Percentiles rank a stretch among this genome's conserved stretches.
Conservation (phyloP, 148 eudicot species). For the Rheum nobile region DNA sequence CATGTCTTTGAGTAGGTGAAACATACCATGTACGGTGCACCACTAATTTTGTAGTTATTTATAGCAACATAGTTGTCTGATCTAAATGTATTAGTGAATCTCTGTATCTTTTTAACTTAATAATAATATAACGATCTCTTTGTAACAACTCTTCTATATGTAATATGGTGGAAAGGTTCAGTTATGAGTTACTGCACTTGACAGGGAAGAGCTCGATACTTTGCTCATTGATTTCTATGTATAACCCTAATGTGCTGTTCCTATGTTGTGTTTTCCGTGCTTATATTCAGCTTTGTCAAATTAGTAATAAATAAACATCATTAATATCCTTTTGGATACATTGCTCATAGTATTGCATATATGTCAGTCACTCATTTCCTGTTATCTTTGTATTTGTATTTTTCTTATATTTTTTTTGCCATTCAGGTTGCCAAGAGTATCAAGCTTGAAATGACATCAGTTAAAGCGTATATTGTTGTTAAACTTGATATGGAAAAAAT, state of each 20-base stretch:
- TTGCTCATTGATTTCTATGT: background rate
- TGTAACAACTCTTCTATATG: no score
- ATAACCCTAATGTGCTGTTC: background rate
- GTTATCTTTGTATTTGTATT: background rate
- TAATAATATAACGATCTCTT: no score
- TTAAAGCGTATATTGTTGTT: constrained; percentile 37
- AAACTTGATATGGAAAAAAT: constrained; percentile 56
- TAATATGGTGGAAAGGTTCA: no score
- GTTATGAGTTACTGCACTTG: no score
- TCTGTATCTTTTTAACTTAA: no score
- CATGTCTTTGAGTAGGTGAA: background rate
- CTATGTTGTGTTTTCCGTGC: background rate
- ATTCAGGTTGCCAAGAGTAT: constrained; percentile 76
- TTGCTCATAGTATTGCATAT: background rate
- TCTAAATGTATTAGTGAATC: background rate
- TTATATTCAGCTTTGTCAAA: background rate
- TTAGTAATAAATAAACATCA: background rate
- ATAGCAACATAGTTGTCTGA: no score
- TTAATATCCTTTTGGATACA: background rate
- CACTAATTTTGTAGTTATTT: no score
- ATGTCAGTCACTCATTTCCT: background rate
- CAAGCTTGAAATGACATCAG: constrained; percentile 44
- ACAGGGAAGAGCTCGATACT: background rate
- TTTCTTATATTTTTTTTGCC: no score
- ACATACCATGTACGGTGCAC: no score